A percentile compares a stretch with the other conserved stretches of the same genome.
Evolutionary conservation across 805 yeast species (phyloP).

Genomic region (Ogataea nonfermentans): DNA sequence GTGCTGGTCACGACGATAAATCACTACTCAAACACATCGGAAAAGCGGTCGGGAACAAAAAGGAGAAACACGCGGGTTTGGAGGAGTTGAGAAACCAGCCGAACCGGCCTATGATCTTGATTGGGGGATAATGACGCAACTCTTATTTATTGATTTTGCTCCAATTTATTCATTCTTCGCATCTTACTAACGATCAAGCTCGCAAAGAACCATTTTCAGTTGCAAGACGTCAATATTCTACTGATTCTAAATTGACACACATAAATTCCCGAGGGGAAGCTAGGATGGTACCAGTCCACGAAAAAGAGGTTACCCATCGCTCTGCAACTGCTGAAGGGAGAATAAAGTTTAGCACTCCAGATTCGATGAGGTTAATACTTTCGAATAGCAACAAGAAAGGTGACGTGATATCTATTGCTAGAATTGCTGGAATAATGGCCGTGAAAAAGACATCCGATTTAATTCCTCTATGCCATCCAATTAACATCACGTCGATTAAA

Average conservation of each 20-base stretch:
- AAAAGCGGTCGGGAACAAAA: constrained; percentile 44
- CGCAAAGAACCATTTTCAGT: background rate
- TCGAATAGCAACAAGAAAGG: constrained; percentile 46
- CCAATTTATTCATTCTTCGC: constrained; percentile 1
- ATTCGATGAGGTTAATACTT: constrained; percentile 34
- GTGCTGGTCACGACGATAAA: constrained; percentile 36
- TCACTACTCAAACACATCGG: constrained; percentile 42
- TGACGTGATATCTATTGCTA: constrained; percentile 46
- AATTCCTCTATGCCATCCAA: constrained; percentile 52
- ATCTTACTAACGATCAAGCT: constrained; percentile 10
- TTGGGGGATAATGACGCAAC: constrained; percentile 43
- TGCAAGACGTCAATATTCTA: constrained; percentile 4
- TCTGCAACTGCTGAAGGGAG: constrained; percentile 44
- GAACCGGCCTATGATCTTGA: constrained; percentile 55
- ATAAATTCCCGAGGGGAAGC: constrained; percentile 39
- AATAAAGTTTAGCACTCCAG: constrained; percentile 38
- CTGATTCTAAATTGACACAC: constrained; percentile 34
- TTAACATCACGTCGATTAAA: constrained; percentile 40
- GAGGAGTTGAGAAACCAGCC: constrained; percentile 44
- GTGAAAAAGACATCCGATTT: constrained; percentile 45
- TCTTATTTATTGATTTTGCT: background rate
- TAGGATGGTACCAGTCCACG: constrained; percentile 47
- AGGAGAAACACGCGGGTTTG: constrained; percentile 51
- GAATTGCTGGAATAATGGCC: constrained; percentile 53
- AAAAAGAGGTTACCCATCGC: constrained; percentile 39